Evolutionary conservation across 306 rosid genomes (phyloP).

Genomic region (Trifolium repens): DNA sequence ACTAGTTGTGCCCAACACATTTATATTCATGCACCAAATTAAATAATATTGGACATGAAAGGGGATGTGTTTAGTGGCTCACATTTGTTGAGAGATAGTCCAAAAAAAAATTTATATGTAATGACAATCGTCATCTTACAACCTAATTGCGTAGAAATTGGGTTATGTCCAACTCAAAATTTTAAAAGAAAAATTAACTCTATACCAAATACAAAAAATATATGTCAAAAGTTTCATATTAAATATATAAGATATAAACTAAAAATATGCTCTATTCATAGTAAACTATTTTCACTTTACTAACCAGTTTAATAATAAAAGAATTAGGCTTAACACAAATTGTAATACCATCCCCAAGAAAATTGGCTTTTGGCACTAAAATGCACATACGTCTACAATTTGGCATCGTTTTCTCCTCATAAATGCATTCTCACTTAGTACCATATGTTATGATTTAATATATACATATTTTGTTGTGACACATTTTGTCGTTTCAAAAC

Average conservation of each 20-base stretch:
- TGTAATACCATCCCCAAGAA: background rate
- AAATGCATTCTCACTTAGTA: background rate
- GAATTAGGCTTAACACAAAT: background rate
- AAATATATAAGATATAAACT: background rate
- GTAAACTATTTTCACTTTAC: background rate
- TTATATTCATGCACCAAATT: too few relatives aligned
- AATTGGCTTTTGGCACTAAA: constrained; percentile 5
- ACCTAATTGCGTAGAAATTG: too few relatives aligned
- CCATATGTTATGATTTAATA: constrained; percentile 31
- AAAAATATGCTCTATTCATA: background rate
- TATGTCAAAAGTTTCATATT: background rate
- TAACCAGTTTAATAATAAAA: background rate
- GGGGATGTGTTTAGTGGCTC: too few relatives aligned
- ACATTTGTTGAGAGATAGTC: too few relatives aligned
- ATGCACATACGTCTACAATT: background rate
- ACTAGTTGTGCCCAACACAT: too few relatives aligned
- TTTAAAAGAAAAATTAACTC: too few relatives aligned
- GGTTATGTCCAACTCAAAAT: too few relatives aligned
- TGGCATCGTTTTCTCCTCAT: constrained; percentile 45
- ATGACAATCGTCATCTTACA: too few relatives aligned
- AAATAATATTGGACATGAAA: too few relatives aligned
- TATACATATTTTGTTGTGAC: constrained; percentile 14
- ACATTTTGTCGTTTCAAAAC: constrained; percentile 35
- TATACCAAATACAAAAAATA: too few relatives aligned
- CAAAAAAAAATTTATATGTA: too few relatives aligned